A percentile compares a stretch with the other conserved stretches of the same genome.
Conservation (phyloP, 192 early-diverging fungal species). For the Backusella mclennaniae region DNA sequence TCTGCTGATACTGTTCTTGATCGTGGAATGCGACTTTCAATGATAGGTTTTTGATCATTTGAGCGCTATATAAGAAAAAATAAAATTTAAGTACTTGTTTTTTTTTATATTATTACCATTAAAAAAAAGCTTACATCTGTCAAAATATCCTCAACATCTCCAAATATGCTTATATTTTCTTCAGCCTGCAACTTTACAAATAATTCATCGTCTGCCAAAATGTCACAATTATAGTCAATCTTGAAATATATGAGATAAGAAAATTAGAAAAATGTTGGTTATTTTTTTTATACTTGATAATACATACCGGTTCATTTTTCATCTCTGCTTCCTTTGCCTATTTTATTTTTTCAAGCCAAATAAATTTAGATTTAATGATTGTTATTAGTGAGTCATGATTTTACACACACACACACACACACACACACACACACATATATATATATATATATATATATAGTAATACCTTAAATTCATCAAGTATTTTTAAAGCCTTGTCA, state of each 20-base stretch:
- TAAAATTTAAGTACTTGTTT: not conserved
- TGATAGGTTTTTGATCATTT: not conserved
- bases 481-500: conserved; percentile 11
- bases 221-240: conserved; percentile 11
- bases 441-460: not conserved
- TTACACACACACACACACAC: not conserved
- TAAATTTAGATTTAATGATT: not conserved
- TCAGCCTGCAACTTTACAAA: conserved; percentile 14
- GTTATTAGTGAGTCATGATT: not conserved
- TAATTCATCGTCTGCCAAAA: conserved; percentile 21
- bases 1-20: conserved; percentile 3
- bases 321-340: not conserved
- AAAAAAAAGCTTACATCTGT: not conserved
- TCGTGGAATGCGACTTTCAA: not conserved
- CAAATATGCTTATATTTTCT: conserved; percentile 17
- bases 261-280: not conserved
- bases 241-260: not conserved
- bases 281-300: not conserved
- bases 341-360: not conserved
- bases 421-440: not conserved
- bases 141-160: not conserved
- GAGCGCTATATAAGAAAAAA: not conserved
- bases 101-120: not conserved
- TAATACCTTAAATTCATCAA: conserved; percentile 12
- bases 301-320: conserved; percentile 1